Base-by-base conservation (phyloP, 129 eudicot genomes). In the Saussurea involucrata region DNA sequence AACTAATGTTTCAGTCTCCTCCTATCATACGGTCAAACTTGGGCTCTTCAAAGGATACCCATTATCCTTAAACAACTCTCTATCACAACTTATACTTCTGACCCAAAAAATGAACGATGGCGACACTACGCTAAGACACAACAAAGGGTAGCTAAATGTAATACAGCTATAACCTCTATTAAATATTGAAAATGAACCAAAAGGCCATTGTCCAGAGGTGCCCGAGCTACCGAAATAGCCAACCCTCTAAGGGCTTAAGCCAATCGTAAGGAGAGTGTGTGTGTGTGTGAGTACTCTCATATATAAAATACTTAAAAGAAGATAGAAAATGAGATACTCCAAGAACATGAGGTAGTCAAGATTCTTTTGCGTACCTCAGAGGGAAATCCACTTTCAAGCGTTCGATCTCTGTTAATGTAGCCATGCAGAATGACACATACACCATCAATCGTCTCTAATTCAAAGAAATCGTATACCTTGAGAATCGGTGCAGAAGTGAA, bases 391-490 rank as follows among this genome's bases (percentile, higher is more conserved):
- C 76, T 87, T 80, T 80, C 86, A 71, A 67, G 72, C 0, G 95
- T 85, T 28, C 74, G 89, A 61, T 65, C 76, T 76, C 84, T 86
- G 87, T 92, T 84, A 13, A 92, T 74, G 61, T 71, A 81, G 74
- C 92, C 91, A 24, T 79, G 24, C 27, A 92, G 61, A 65, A 73
- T 66, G 58, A 92, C 88, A 68, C 73, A 80, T 66, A 79, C 63
- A 33, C 89, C 97, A 44, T 92, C 97, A 27, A 77, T 74, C 9
- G 95, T 92, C 82, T 87, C 95, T 53, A 92, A 87, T 53, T 80
- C 86, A 63, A 73, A 76, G 31, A 72, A 66, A 46, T 84, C 89
- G 28, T 82, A 57, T 29, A 63, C 78, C 84, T 80, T 89, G 20
- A 84, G 80, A 25, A 92, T 89, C 4, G 95, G 95, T 28, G 92